These are phyloP conservation scores for Gautieria morchelliformis DNA, from an alignment of 768 basidiomycete species.

Conservation along the genomic window DNA sequence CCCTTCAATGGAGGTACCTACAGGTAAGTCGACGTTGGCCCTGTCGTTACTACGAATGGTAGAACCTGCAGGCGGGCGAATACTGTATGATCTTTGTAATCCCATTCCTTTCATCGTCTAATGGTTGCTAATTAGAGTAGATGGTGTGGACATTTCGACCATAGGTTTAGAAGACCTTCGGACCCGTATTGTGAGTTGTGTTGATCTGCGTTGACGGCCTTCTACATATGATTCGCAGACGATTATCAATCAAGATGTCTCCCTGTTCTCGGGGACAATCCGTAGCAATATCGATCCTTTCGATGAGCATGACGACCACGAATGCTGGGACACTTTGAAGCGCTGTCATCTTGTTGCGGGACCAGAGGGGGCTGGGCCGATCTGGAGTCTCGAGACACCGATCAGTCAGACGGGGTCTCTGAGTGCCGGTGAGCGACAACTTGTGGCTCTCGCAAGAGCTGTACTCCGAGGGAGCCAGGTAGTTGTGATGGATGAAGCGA, in stretches of 20 bases:
- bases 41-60: constrained; percentile 53
- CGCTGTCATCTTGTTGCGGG: constrained; percentile 50
- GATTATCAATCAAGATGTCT: constrained; percentile 67
- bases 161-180: constrained; percentile 63
- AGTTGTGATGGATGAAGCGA: constrained; percentile 71
- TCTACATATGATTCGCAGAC: constrained; percentile 32
- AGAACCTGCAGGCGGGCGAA: constrained; percentile 46
- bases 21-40: constrained; percentile 51
- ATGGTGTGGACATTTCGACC: constrained; percentile 57
- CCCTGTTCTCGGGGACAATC: constrained; percentile 64
- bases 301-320: constrained; percentile 43
- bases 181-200: constrained; percentile 41
- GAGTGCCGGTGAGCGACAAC: constrained; percentile 46
- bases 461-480: constrained; percentile 53
- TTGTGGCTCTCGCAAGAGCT: constrained; percentile 62
- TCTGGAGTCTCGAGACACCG: constrained; percentile 43
- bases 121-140: constrained; percentile 32
- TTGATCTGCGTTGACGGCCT: neutral
- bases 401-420: constrained; percentile 30
- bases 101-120: neutral
- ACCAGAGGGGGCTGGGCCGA: constrained; percentile 3
- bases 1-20: neutral
- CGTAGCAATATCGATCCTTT: constrained; percentile 67
- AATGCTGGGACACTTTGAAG: constrained; percentile 56
- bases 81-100: constrained; percentile 34